Evolutionary conservation across 2,329 filamentous ascomycete genomes (phyloP).

Genomic region (Cladophialophora carrionii): DNA sequence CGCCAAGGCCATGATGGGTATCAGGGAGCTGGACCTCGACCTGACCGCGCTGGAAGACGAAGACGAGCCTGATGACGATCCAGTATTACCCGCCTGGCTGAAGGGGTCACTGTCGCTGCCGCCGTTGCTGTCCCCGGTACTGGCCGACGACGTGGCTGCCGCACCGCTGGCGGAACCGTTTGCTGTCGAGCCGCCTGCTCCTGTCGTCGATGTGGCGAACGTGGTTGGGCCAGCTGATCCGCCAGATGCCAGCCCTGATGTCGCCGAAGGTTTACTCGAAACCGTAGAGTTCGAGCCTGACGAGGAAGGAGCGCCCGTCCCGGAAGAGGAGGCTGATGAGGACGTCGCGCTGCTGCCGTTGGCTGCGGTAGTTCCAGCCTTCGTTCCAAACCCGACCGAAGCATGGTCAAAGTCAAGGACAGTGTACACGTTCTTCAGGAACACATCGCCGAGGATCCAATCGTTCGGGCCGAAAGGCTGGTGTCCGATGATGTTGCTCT

Average conservation of each 20-base stretch:
- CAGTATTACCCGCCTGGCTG: constrained; percentile 18
- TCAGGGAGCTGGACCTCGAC: background rate
- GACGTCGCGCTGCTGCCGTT: constrained; percentile 57
- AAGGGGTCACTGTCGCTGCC: constrained; percentile 30
- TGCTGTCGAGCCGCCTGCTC: constrained; percentile 22
- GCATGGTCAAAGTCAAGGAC: constrained; percentile 75
- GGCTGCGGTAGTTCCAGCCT: constrained; percentile 18
- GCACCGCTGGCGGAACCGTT: constrained; percentile 5
- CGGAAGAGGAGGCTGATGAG: constrained; percentile 59
- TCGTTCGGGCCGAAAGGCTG: constrained; percentile 64
- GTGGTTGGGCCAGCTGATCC: constrained; percentile 6
- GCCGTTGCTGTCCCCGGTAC: constrained; percentile 20
- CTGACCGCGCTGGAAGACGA: background rate
- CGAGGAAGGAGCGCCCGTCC: constrained; percentile 61
- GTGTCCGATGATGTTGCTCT: constrained; percentile 75
- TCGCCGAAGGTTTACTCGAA: constrained; percentile 14
- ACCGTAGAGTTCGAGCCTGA: constrained; percentile 61
- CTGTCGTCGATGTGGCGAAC: constrained; percentile 7
- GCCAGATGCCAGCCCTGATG: constrained; percentile 11
- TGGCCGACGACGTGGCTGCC: constrained; percentile 19
- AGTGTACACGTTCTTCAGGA: constrained; percentile 86
- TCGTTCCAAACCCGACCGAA: constrained; percentile 43
- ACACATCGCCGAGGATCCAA: constrained; percentile 84
- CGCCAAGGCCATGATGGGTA: constrained; percentile 18
- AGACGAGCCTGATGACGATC: background rate